Conservation (phyloP, 176 grass and related monocot species). For the barley (Hordeum vulgare) region MorexV3_pseudomolecules_assembly NC_058519.1:204594053-204594552, state of each 20-base stretch:
- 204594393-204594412: neutral
- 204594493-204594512: conserved; percentile 19
- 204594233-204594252: neutral
- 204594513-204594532: conserved; percentile 11
- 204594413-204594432: neutral
- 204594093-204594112: neutral
- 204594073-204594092: neutral
- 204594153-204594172: conserved; percentile 38
- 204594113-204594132: neutral
- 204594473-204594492: conserved; percentile 4
- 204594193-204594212: neutral
- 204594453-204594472: neutral
- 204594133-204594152: neutral
- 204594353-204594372: conserved; percentile 58
- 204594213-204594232: neutral
- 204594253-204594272: neutral
- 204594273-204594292: conserved; percentile 65
- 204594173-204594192: neutral
- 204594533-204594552: neutral
- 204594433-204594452: conserved; percentile 36
- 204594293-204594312: conserved; percentile 93
- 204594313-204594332: conserved; percentile 62
- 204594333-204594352: conserved; percentile 93
- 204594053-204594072: neutral
- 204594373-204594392: neutral